A percentile compares a stretch with the other conserved stretches of the same genome.
phyloP scores from a whole-genome alignment of 148 eudicot species.

The Vaccinium myrtillus region DNA sequence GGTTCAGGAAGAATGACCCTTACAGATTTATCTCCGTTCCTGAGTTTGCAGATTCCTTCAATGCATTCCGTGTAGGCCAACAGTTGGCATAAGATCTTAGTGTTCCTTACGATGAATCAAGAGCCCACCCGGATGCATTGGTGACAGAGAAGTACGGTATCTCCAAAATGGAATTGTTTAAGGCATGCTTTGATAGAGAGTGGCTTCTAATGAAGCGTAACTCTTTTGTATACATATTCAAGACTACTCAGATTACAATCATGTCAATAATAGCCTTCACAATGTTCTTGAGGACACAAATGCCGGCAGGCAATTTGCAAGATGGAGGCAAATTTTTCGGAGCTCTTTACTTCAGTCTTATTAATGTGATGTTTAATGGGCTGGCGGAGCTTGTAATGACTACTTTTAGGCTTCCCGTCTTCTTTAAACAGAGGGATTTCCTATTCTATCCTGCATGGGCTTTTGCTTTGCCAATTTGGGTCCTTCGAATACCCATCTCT shows the following conservation, averaged over 20 bases:
- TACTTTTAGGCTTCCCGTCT: constrained; percentile 36
- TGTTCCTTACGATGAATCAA: constrained; percentile 38
- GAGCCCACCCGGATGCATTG: constrained; percentile 43
- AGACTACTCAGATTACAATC: constrained; percentile 47
- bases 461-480: constrained; percentile 49
- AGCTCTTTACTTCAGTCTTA: constrained; percentile 46
- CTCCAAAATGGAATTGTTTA: constrained; percentile 47
- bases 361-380: constrained; percentile 49
- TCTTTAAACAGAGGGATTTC: constrained; percentile 40
- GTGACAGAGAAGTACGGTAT: constrained; percentile 55
- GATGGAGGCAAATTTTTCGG: constrained; percentile 45
- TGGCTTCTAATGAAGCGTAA: constrained; percentile 65
- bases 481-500: constrained; percentile 43
- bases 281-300: constrained; percentile 42
- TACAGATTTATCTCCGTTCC: constrained; percentile 33
- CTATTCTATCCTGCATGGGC: constrained; percentile 48
- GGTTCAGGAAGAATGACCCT: constrained; percentile 32
- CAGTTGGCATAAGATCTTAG: constrained; percentile 22
- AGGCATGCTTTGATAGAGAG: constrained; percentile 59
- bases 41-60: constrained; percentile 30
- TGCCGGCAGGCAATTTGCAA: constrained; percentile 26
- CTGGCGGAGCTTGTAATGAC: constrained; percentile 41
- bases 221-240: constrained; percentile 58
- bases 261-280: constrained; percentile 53
- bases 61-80: constrained; percentile 32